A percentile compares a stretch with the other conserved stretches of the same genome.
Conservation (phyloP, 1,284 basidiomycete species). For the Melampsora medusae region DNA sequence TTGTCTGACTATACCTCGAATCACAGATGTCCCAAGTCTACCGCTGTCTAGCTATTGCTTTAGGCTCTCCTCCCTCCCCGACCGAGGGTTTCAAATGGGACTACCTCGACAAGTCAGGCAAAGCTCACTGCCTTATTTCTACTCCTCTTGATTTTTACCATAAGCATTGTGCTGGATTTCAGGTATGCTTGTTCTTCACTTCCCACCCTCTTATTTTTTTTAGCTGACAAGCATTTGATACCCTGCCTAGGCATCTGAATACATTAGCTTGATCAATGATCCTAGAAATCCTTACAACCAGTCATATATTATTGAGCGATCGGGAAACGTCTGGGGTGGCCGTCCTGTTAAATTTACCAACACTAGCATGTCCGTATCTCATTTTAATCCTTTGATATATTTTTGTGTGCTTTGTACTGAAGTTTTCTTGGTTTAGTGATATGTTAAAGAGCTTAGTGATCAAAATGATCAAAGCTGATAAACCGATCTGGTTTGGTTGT, state of each 20-base stretch:
- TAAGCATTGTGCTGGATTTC: slow-evolving; percentile 58
- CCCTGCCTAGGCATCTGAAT: slow-evolving; percentile 57
- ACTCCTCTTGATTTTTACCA: slow-evolving; percentile 70
- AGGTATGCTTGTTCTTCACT: slow-evolving; percentile 48
- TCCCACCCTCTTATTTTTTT: not conserved
- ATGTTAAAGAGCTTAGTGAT: slow-evolving; percentile 45
- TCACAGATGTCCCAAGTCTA: slow-evolving; percentile 61
- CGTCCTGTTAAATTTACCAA: slow-evolving; percentile 84
- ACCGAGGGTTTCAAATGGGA: slow-evolving; percentile 78
- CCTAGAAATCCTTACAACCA: slow-evolving; percentile 78
- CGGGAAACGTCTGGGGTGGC: slow-evolving; percentile 87
- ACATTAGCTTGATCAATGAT: slow-evolving; percentile 91
- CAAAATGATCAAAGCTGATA: slow-evolving; percentile 75
- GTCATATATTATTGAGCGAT: slow-evolving; percentile 86
- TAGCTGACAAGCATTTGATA: not conserved
- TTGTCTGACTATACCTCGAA: slow-evolving; percentile 61
- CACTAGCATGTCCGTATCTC: slow-evolving; percentile 71
- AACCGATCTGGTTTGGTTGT: slow-evolving; percentile 78
- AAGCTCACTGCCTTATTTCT: slow-evolving; percentile 69
- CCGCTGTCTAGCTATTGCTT: slow-evolving; percentile 76
- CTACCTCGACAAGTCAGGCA: slow-evolving; percentile 71
- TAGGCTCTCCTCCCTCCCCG: slow-evolving; percentile 77
- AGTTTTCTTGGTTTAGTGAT: slow-evolving; percentile 5
- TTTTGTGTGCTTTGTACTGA: too few species aligned
- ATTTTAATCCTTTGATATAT: not conserved